Percentiles rank a stretch among this genome's conserved stretches.
phyloP scores from a whole-genome alignment of 2,329 filamentous ascomycete genomes.

The Colletotrichum sp. region DNA sequence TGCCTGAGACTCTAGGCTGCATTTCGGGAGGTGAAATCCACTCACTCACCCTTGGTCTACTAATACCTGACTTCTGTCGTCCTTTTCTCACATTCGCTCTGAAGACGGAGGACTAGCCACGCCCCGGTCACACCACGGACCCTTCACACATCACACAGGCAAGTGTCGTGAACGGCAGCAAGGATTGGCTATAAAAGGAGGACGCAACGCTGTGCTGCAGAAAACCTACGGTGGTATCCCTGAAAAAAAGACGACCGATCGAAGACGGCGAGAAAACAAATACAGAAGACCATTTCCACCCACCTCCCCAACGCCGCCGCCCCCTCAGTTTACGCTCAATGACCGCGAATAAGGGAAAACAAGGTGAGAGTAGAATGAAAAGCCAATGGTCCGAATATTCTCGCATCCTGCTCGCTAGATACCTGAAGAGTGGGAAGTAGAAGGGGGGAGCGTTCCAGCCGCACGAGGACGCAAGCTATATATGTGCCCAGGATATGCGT shows the following conservation, averaged over 20 bases:
- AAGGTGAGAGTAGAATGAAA: not conserved
- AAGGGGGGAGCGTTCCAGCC: not conserved
- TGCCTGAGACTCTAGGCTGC: not conserved
- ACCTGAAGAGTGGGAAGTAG: not conserved
- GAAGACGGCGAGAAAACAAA: not conserved
- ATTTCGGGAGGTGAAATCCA: accelerated
- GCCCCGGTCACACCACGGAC: not conserved
- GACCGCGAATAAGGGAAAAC: not conserved
- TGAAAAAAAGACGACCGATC: not conserved
- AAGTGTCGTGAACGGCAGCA: not conserved
- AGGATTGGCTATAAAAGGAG: not conserved
- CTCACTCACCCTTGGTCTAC: not conserved
- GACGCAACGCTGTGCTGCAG: constrained; percentile 2
- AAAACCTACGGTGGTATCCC: not conserved
- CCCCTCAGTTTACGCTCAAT: not conserved
- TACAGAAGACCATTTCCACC: not conserved
- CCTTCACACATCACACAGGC: not conserved
- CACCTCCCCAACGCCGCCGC: not conserved
- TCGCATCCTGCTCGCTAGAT: not conserved
- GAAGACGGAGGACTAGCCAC: no score
- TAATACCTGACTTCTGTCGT: not conserved
- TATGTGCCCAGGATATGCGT: not conserved
- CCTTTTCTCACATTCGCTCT: not conserved
- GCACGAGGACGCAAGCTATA: not conserved
- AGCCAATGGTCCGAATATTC: not conserved